Percentiles rank a stretch among this genome's conserved stretches.
Conservation (phyloP, 495 filamentous ascomycete genomes). For the Parathielavia hyrcaniae region DNA sequence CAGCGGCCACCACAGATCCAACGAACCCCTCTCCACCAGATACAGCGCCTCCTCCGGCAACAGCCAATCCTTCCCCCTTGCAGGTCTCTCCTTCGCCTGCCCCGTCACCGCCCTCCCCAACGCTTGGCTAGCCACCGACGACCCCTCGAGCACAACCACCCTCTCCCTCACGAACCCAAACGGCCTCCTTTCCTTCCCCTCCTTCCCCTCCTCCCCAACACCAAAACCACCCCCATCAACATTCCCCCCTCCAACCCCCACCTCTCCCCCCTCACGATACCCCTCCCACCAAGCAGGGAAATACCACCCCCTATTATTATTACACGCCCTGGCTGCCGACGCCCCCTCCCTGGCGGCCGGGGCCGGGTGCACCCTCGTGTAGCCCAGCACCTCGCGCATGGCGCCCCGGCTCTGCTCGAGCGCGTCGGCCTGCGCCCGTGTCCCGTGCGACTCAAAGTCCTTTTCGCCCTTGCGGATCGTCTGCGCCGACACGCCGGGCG, state of each 20-base stretch:
- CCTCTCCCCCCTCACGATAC: constrained; percentile 30
- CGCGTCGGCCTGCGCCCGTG: constrained; percentile 64
- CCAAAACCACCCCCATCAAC: constrained; percentile 15
- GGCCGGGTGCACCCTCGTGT: constrained; percentile 55
- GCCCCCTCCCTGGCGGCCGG: background rate
- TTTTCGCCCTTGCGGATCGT: constrained; percentile 66
- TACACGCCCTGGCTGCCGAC: constrained; percentile 38
- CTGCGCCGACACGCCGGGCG: constrained; percentile 37
- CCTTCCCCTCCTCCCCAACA: too few relatives aligned
- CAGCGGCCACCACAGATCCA: constrained; percentile 78
- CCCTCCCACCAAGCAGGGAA: constrained; percentile 45
- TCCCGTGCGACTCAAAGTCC: constrained; percentile 92
- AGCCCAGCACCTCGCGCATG: constrained; percentile 81
- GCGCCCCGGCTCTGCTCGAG: constrained; percentile 77
- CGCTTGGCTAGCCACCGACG: constrained; percentile 34
- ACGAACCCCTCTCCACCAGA: constrained; percentile 73
- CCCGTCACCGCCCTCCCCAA: constrained; percentile 43
- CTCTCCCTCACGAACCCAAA: constrained; percentile 41
- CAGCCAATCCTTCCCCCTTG: constrained; percentile 62
- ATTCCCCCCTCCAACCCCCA: constrained; percentile 20
- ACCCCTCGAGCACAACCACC: constrained; percentile 45
- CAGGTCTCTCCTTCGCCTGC: constrained; percentile 38
- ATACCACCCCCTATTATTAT: constrained; percentile 50
- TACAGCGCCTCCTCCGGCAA: constrained; percentile 91
- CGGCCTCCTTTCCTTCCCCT: constrained; percentile 28